Evolutionary conservation across 2,329 filamentous ascomycete genomes (phyloP).

Genomic region (Aureobasidium sp.): DNA sequence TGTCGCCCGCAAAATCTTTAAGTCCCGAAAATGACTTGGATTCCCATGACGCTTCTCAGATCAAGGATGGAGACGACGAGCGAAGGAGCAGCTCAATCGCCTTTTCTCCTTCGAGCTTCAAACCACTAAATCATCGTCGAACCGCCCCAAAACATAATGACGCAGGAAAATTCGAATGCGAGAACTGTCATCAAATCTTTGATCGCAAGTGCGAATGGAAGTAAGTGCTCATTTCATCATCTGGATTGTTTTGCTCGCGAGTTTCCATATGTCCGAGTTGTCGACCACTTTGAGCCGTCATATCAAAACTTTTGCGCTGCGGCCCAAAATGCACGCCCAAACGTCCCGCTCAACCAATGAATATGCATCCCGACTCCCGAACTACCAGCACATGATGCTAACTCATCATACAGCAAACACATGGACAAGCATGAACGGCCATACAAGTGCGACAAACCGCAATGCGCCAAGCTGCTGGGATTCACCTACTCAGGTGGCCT

Average conservation of each 20-base stretch:
- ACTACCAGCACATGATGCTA: slow-evolving; percentile 17
- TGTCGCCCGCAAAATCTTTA: slow-evolving; percentile 7
- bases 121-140: slow-evolving; percentile 1
- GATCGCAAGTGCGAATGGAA: slow-evolving; percentile 88
- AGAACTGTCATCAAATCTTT: slow-evolving; percentile 44
- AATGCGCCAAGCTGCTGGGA: slow-evolving; percentile 83
- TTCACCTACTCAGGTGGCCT: slow-evolving; percentile 94
- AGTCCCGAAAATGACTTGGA: neutral
- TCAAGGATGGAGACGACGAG: neutral
- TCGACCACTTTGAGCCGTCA: neutral
- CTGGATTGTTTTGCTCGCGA: neutral
- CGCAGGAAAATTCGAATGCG: slow-evolving; percentile 8
- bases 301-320: neutral
- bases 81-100: neutral
- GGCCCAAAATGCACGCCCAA: neutral
- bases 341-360: neutral
- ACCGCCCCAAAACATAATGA: neutral
- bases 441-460: slow-evolving; percentile 75
- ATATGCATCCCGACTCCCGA: neutral
- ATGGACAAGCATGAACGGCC: slow-evolving; percentile 97
- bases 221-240: slow-evolving; percentile 47
- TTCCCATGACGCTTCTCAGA: neutral
- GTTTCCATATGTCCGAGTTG: neutral
- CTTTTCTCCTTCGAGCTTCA: slow-evolving; percentile 1
- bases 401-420: slow-evolving; percentile 62